Evolutionary conservation across 192 early-diverging fungal species (phyloP), one percentile per base, ranked within the genome.

Genomic region (Podila verticillata): DNA sequence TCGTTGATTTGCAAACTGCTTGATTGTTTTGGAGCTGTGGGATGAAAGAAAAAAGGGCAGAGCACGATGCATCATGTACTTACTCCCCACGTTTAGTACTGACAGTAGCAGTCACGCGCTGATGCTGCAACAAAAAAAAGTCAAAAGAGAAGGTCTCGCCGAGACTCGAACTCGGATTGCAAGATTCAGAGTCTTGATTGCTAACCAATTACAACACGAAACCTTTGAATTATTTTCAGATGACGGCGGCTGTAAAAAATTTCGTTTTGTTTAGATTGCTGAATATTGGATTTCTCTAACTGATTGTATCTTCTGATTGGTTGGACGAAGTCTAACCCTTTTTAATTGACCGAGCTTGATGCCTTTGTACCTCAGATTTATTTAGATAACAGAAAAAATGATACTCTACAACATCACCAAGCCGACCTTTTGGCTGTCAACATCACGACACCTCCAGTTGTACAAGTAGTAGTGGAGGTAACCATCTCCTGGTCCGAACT

Each of bases 401-500:
- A 28, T 49, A n/a, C n/a, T 64, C 56, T 83, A 99, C 48, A 98
- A 86, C 93, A 99, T 92, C 28, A 99, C 96, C 72, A 98, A 82
- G 22, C 95, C 98, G 31, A 98, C 82, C 78, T 96, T 91, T 19
- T 85, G 81, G 12, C 88, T 72, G 17, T 87, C 79, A 32, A 97
- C 79, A 13, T 87, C 84, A 59, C 88, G 89, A 61, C 94, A 95
- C 61, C 87, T 85, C 89, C 96, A 99, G 86, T 99, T 99, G 87
- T 95, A 99, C 67, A 99, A 81, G 81, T 99, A 99, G 85, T 95
- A 99, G 80, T 98, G 92, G 66, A 99, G 84, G 79, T 90, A 89
- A 1, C 98, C 98, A 71, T 99, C 97, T 49, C 98, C 98, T 20
- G 88, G 85, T 48, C 95, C 95, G 84, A 99, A 99, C 74, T 93